Evolutionary conservation across 2,329 filamentous ascomycete species (phyloP).

Genomic region (Westerdykella aurantiaca): DNA sequence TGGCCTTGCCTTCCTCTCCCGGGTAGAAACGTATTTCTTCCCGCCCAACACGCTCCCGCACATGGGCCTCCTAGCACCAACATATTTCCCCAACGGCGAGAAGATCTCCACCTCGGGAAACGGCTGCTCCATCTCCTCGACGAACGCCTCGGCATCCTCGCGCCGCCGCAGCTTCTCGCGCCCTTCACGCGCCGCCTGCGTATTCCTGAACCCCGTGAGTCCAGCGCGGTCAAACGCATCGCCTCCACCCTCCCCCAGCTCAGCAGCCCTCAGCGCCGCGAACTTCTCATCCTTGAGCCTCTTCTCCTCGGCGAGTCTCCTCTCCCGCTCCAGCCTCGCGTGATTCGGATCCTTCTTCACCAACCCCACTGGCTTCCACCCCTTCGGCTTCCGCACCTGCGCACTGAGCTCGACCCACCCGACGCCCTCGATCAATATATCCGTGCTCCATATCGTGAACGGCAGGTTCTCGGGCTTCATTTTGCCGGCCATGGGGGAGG

Average conservation of each 20-base stretch:
- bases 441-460: constrained; percentile 72
- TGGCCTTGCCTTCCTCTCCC: constrained; percentile 53
- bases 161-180: constrained; percentile 67
- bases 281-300: constrained; percentile 15
- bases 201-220: background rate
- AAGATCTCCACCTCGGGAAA: constrained; percentile 79
- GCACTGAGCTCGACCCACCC: constrained; percentile 88
- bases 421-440: constrained; percentile 84
- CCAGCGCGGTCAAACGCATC: constrained; percentile 10
- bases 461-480: constrained; percentile 64
- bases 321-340: constrained; percentile 12
- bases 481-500: constrained; percentile 56
- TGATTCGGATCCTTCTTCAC: constrained; percentile 41
- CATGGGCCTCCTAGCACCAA: constrained; percentile 63
- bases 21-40: constrained; percentile 49
- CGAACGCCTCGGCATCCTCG: constrained; percentile 9
- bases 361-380: constrained; percentile 40
- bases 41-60: constrained; percentile 60
- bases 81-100: constrained; percentile 74
- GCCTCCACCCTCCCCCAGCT: background rate
- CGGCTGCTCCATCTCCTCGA: constrained; percentile 12
- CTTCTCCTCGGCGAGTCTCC: constrained; percentile 10
- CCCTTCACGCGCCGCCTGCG: background rate
- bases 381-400: constrained; percentile 58
- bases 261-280: constrained; percentile 2